These are phyloP conservation scores for Kluyveromyces sp. DNA, from an alignment of 1,139 yeast genomes.

Conservation along the genomic window DNA sequence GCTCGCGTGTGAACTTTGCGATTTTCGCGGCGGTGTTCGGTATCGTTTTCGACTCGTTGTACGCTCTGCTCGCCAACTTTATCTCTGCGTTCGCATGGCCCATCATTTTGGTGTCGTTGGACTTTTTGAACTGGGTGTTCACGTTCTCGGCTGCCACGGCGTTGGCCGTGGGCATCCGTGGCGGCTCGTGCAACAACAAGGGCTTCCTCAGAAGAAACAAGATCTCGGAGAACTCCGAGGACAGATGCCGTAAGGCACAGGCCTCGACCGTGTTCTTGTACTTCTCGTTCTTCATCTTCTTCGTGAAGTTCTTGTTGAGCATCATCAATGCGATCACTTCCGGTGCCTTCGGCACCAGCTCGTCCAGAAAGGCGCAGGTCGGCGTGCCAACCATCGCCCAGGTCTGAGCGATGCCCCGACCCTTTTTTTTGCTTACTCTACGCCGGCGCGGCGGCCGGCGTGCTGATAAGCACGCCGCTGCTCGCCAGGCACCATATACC, in stretches of 20 bases:
- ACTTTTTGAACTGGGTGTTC: constrained; percentile 83
- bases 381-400: constrained; percentile 88
- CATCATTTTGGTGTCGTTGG: constrained; percentile 60
- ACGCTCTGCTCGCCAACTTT: constrained; percentile 74
- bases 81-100: constrained; percentile 84
- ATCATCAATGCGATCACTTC: constrained; percentile 50
- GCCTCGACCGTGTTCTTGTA: constrained; percentile 85
- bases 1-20: constrained; percentile 80
- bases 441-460: background rate
- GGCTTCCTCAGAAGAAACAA: constrained; percentile 56
- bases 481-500: background rate
- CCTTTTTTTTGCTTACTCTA: background rate
- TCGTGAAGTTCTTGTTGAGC: constrained; percentile 63
- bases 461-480: too few relatives aligned
- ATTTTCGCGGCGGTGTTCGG: constrained; percentile 86
- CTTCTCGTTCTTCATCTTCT: constrained; percentile 72
- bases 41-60: constrained; percentile 68
- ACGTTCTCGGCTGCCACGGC: constrained; percentile 93
- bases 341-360: constrained; percentile 61
- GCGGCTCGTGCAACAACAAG: constrained; percentile 75
- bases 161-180: constrained; percentile 80
- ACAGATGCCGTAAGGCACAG: constrained; percentile 94
- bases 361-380: constrained; percentile 47
- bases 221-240: constrained; percentile 65
- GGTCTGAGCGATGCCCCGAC: constrained; percentile 41